phyloP scores from a whole-genome alignment of 1,139 yeast species.

The Barnettozyma hawaiiensis region DNA sequence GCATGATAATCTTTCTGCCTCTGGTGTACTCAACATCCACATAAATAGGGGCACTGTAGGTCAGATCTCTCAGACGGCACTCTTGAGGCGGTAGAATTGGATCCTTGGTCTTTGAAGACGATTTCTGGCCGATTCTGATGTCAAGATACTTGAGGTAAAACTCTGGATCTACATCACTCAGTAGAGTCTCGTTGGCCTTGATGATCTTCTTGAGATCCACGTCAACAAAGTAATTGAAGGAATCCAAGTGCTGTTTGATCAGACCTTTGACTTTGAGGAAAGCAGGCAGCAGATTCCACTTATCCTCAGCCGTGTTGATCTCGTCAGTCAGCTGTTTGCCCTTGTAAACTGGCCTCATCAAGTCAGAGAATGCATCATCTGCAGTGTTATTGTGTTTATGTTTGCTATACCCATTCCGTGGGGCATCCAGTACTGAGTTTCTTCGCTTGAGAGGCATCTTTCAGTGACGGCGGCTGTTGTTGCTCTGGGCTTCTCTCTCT shows the following conservation, averaged over 20 bases:
- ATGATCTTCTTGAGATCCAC: slow-evolving; percentile 88
- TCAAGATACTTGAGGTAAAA: slow-evolving; percentile 88
- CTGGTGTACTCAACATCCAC: slow-evolving; percentile 97
- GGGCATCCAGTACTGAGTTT: slow-evolving; percentile 12
- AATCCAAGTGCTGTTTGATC: slow-evolving; percentile 94
- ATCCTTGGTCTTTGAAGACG: slow-evolving; percentile 42
- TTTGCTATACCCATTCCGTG: slow-evolving; percentile 4
- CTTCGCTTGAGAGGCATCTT: slow-evolving; percentile 24
- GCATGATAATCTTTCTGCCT: slow-evolving; percentile 86
- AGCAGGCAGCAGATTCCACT: slow-evolving; percentile 95
- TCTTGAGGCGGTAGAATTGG: slow-evolving; percentile 83
- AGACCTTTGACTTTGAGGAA: slow-evolving; percentile 92
- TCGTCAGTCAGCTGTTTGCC: slow-evolving; percentile 87
- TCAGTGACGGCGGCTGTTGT: neutral
- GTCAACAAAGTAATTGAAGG: slow-evolving; percentile 93
- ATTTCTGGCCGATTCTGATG: slow-evolving; percentile 78
- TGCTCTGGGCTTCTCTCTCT: neutral
- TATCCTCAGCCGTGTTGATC: slow-evolving; percentile 85
- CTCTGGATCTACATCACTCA: slow-evolving; percentile 96
- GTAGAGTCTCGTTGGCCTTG: slow-evolving; percentile 79
- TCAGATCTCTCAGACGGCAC: slow-evolving; percentile 89
- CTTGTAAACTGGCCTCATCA: slow-evolving; percentile 72
- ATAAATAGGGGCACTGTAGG: slow-evolving; percentile 92
- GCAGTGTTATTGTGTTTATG: slow-evolving; percentile 13
- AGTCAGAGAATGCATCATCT: slow-evolving; percentile 62